phyloP scores from a whole-genome alignment of 1,139 yeast species.

The Protomyces inundatus region DNA sequence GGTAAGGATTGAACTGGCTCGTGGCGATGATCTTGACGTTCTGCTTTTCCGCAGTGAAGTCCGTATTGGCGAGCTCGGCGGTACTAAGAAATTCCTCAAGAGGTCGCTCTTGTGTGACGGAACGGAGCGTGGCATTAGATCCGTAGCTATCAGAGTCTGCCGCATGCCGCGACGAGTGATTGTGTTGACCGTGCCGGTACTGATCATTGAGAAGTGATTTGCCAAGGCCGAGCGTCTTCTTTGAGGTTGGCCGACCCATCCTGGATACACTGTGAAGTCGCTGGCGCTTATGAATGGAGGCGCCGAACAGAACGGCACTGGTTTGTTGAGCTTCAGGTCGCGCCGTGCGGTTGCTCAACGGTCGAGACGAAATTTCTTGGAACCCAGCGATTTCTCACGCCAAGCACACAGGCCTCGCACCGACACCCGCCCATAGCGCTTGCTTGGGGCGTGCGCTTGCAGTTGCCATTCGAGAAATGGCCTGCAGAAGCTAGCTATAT shows the following conservation, averaged over 20 bases:
- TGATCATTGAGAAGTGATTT: slow-evolving; percentile 27
- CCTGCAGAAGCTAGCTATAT: too few relatives aligned
- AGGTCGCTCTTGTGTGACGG: slow-evolving; percentile 91
- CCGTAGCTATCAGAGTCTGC: slow-evolving; percentile 49
- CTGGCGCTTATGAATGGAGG: too few relatives aligned
- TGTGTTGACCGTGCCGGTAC: slow-evolving; percentile 7
- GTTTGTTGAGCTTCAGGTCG: too few relatives aligned
- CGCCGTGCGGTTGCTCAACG: too few relatives aligned
- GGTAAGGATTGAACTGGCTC: slow-evolving; percentile 47
- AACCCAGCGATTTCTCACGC: too few relatives aligned
- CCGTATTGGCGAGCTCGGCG: slow-evolving; percentile 93
- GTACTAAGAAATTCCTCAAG: slow-evolving; percentile 91
- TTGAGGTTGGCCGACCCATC: slow-evolving; percentile 28
- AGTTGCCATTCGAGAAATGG: too few relatives aligned
- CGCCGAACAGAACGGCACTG: too few relatives aligned
- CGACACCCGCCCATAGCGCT: too few relatives aligned
- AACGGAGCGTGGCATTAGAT: slow-evolving; percentile 56
- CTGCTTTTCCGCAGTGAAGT: slow-evolving; percentile 80
- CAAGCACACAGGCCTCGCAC: too few relatives aligned
- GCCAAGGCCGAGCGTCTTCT: slow-evolving; percentile 28
- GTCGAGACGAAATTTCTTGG: too few relatives aligned
- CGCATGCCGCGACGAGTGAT: slow-evolving; percentile 23
- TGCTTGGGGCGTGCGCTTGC: too few relatives aligned
- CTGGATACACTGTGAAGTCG: too few relatives aligned
- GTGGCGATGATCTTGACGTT: slow-evolving; percentile 73